Conservation (phyloP, 225 moss, liverwort and hornwort genomes). For the Asterella californica region DNA sequence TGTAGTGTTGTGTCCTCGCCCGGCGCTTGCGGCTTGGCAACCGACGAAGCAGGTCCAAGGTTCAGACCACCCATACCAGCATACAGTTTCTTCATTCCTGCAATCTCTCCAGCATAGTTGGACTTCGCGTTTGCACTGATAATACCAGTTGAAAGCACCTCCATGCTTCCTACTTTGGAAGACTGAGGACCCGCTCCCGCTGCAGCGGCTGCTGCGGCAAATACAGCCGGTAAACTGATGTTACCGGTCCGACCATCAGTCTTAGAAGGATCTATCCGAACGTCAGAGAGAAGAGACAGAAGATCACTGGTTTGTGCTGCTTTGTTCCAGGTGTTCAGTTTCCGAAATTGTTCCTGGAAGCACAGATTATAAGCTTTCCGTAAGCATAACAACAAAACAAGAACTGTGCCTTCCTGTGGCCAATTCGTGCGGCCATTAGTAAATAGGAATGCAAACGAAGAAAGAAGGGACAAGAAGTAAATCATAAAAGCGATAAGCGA, state of each 20-base stretch:
- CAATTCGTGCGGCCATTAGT: not conserved
- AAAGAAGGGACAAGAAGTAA: not conserved
- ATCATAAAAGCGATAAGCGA: not conserved
- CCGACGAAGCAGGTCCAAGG: constrained; percentile 29
- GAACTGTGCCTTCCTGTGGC: too few relatives aligned
- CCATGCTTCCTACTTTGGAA: constrained; percentile 62
- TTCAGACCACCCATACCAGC: constrained; percentile 53
- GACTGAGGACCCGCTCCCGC: constrained; percentile 50
- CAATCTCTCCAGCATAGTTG: constrained; percentile 74
- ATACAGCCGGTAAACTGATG: constrained; percentile 67
- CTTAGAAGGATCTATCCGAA: constrained; percentile 56
- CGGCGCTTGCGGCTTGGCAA: constrained; percentile 19
- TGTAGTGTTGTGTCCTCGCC: constrained; percentile 38
- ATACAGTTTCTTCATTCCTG: constrained; percentile 75
- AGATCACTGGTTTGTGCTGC: constrained; percentile 71
- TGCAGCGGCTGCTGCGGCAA: constrained; percentile 80
- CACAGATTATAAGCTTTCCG: not conserved
- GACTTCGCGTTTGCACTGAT: constrained; percentile 82
- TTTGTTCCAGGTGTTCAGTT: constrained; percentile 68
- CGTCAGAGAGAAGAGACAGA: constrained; percentile 61
- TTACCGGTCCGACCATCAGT: constrained; percentile 41
- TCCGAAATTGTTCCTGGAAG: constrained; percentile 70
- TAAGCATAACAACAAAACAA: not conserved
- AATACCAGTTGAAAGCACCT: constrained; percentile 71
- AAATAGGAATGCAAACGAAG: not conserved